phyloP scores from a whole-genome alignment of 768 basidiomycete genomes.

The Naganishia randhawae region DNA sequence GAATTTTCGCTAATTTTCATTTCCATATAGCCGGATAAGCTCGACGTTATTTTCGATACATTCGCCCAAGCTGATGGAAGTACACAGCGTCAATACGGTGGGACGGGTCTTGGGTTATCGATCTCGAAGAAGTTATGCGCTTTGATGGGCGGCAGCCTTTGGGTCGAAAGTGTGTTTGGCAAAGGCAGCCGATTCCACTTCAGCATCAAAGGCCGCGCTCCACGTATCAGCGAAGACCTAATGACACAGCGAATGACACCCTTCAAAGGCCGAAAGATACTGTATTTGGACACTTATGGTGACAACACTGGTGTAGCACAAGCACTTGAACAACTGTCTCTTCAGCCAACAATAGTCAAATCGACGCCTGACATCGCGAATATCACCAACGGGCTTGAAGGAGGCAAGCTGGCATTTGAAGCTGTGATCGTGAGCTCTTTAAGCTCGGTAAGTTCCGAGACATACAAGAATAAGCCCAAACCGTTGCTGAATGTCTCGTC shows the following conservation, averaged over 20 bases:
- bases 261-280: constrained; percentile 79
- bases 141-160: constrained; percentile 97
- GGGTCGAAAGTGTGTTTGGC: constrained; percentile 84
- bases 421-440: constrained; percentile 92
- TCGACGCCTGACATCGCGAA: constrained; percentile 43
- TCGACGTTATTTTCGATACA: constrained; percentile 97
- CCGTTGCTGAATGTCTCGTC: constrained; percentile 24
- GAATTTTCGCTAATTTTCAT: neutral
- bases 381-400: constrained; percentile 12
- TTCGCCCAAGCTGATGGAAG: constrained; percentile 99
- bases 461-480: neutral
- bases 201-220: constrained; percentile 64
- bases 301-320: constrained; percentile 73
- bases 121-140: constrained; percentile 95
- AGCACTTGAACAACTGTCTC: constrained; percentile 71
- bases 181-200: constrained; percentile 84
- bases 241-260: constrained; percentile 54
- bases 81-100: constrained; percentile 72
- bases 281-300: constrained; percentile 81
- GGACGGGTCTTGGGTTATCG: constrained; percentile 53
- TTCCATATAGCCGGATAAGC: constrained; percentile 69
- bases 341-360: constrained; percentile 71
- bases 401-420: constrained; percentile 77
- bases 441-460: constrained; percentile 61
- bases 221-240: constrained; percentile 25